Conservation (phyloP, 2,329 filamentous ascomycete genomes). For the Verticillium longisporum region DNA sequence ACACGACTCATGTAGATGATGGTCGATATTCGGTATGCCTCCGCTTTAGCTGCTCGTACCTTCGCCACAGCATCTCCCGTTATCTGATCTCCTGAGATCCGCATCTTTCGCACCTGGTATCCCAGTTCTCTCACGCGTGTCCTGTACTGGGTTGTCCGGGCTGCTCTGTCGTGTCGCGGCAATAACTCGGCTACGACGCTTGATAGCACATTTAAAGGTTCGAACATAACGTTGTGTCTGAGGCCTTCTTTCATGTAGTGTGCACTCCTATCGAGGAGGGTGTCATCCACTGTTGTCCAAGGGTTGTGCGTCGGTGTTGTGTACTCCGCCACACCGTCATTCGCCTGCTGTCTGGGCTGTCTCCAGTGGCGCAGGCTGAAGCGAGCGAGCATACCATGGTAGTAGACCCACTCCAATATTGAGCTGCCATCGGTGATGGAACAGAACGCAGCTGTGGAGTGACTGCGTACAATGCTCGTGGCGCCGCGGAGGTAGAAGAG, state of each 20-base stretch:
- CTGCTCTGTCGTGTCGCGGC: neutral
- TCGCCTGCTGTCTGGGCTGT: neutral
- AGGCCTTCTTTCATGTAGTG: neutral
- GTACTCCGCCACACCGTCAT: too few relatives aligned
- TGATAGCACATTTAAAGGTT: neutral
- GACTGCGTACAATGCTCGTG: constrained; percentile 10
- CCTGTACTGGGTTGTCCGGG: neutral
- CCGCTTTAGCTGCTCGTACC: neutral
- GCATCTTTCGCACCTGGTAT: neutral
- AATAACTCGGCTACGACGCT: neutral
- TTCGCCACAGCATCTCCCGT: neutral
- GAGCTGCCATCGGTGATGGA: constrained; percentile 3
- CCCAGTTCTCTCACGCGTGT: neutral
- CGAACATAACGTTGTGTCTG: neutral
- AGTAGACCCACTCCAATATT: constrained; percentile 21
- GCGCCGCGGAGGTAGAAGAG: constrained; percentile 18
- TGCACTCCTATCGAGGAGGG: neutral
- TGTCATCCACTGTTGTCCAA: neutral
- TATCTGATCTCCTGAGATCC: neutral
- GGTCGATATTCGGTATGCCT: constrained; percentile 1
- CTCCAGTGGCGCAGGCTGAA: constrained; percentile 21
- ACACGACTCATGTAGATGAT: constrained; percentile 6
- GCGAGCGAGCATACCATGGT: constrained; percentile 18
- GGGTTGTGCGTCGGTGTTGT: too few relatives aligned
- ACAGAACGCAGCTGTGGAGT: neutral